Evolutionary conservation across 2,329 filamentous ascomycete genomes (phyloP).

Genomic region (Aspergillus sp.): DNA sequence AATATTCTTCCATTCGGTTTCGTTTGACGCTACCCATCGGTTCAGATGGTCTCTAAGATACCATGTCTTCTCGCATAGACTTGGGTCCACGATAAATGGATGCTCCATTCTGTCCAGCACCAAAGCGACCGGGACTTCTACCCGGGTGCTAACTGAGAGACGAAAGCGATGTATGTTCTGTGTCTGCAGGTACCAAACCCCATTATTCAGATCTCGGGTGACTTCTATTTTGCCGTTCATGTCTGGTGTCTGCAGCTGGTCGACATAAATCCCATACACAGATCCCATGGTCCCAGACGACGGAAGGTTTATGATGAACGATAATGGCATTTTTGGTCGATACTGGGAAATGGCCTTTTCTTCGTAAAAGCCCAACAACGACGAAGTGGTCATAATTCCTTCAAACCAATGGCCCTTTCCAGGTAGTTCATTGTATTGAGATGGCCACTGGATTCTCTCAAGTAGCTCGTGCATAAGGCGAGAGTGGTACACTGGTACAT

Average conservation of each 20-base stretch:
- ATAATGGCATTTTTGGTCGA: conserved; percentile 14
- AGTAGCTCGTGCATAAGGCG: conserved; percentile 48
- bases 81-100: conserved; percentile 10
- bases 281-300: conserved; percentile 48
- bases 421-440: conserved; percentile 45
- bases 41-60: conserved; percentile 16
- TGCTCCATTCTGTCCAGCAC: conserved; percentile 12
- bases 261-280: conserved; percentile 46
- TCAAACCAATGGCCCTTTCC: conserved; percentile 49
- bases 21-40: conserved; percentile 16
- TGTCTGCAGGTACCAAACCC: conserved; percentile 34
- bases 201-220: conserved; percentile 14
- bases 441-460: conserved; percentile 35
- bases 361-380: conserved; percentile 45
- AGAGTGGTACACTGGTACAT: conserved; percentile 54
- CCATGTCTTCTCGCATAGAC: conserved; percentile 11
- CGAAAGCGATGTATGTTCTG: conserved; percentile 41
- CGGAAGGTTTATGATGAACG: conserved; percentile 46
- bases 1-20: conserved; percentile 19
- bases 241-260: conserved; percentile 45
- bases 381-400: conserved; percentile 48
- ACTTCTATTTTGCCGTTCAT: conserved; percentile 46
- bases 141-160: conserved; percentile 12
- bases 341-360: conserved; percentile 13
- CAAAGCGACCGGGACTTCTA: conserved; percentile 9